Evolutionary conservation across 106 monocot species (phyloP).

Genomic region (Dendrobium officinale): DNA sequence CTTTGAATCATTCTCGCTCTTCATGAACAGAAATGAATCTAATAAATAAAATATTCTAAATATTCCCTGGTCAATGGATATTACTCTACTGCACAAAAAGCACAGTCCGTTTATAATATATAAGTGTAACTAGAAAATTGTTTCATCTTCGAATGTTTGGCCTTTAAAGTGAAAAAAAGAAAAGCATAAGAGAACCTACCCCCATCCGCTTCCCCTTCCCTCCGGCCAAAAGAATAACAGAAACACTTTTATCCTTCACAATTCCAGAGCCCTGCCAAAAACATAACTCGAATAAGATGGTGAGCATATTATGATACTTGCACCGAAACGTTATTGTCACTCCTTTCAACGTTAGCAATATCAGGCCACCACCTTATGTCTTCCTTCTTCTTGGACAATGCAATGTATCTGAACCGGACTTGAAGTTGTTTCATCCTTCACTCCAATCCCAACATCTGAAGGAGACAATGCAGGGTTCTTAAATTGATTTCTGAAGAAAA

Average conservation of each 20-base stretch:
- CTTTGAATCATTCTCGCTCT: not conserved
- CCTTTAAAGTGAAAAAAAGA: not conserved
- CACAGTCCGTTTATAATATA: not conserved
- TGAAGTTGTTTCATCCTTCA: not conserved
- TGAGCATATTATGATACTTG: not conserved
- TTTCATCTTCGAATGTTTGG: not conserved
- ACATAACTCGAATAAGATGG: not conserved
- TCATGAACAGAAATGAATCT: not conserved
- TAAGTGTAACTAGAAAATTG: not conserved
- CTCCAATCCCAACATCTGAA: not conserved
- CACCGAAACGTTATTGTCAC: not conserved
- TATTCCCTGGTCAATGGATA: not conserved
- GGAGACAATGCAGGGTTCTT: not conserved
- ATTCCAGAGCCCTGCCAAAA: constrained; percentile 22
- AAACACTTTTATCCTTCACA: constrained; percentile 85
- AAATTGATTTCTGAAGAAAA: not conserved
- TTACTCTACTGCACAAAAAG: not conserved
- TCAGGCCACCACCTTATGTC: not conserved
- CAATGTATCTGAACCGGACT: not conserved
- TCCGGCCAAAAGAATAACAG: constrained; percentile 84
- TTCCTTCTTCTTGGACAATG: not conserved
- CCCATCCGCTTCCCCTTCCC: constrained; percentile 93
- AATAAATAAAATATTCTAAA: not conserved
- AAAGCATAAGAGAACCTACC: constrained; percentile 29
- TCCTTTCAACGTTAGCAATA: not conserved